Evolutionary conservation across 352 stramenopile genomes (phyloP), one percentile per base, ranked within the genome.

Genomic region (Poterioochromonas sp.): DNA sequence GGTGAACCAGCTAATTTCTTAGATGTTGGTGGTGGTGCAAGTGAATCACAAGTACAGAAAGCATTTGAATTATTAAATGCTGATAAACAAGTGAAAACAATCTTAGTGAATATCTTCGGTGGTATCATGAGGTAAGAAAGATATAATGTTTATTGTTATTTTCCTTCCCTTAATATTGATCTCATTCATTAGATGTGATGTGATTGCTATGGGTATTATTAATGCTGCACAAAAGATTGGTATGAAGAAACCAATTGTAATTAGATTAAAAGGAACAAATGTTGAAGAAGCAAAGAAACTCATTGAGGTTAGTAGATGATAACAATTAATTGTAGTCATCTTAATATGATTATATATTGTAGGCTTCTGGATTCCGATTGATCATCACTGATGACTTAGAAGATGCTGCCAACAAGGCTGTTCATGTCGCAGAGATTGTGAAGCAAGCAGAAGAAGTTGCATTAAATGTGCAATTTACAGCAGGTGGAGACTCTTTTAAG

Each of bases 101-200:
- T 99, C 80, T 86, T 99, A 26, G 94, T 99, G 64, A 99, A 99
- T 86, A 99, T 99, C 79, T 99, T 99, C 83, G 95, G 95, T 70
- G 95, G 95, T 65, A 98, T 99, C 86, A 98, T 99, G 94, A 88
- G 93, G n/a, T n/a, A n/a, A n/a, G n/a, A n/a, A n/a, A n/a, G n/a
- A n/a, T n/a, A n/a, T 76, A 98, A 94, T 83, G 94, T 53, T 11
- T 53, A 22, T 53, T 53, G n/a, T n/a, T n/a, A n/a, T n/a, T n/a
- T n/a, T n/a, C n/a, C n/a, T n/a, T n/a, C n/a, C n/a, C n/a, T 83
- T 86, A 86, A 32, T 18, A 70, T 22, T 11, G 11, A 49, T 40
- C 22, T 11, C 11, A 22, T 70, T 11, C 20, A 22, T 22, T 87
- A 88, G n/a, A 70, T 97, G 92, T 82, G 92, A 97, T 82, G 87